Base-by-base conservation (phyloP, 805 yeast species). In the Peterozyma xylosa region DNA sequence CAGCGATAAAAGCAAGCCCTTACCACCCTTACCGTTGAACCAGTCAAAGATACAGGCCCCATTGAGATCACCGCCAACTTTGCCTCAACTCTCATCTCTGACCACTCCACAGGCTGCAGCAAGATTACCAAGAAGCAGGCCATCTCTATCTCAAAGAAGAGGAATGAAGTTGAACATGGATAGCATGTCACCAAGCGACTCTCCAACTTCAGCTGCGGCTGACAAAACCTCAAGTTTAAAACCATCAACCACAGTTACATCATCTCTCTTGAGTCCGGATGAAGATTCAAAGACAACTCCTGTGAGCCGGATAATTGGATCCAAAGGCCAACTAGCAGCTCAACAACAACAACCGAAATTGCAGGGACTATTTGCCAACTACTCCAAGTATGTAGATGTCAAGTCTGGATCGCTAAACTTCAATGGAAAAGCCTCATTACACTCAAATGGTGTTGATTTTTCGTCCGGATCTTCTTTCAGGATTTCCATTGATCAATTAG, bases 331-430 rank as follows among this genome's bases (percentile, higher is more conserved):
- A 40, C 46, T 44, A 38, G 51, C 56, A 27, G 45, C 46, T 30
- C 55, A 46, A 45, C 62, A 48, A 48, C 52, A 44, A 39, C 57
- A 56, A 44, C 64, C 63, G 2, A 65, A 66, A 47, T 60, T 76
- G 11, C 70, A 69, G 41, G 89, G 89, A 11, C 62, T 84, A 42
- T 90, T 93, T 66, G 84, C 90, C 10, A 80, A 82, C 57, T 93
- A 86, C 60, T 78, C 95, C 18, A 84, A 87, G 56, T 91, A 87
- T 58, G 77, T 93, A 40, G 98, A 93, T 62, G 82, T 91, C 53
- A 86, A 88, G 57, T 84, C 95, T 0, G 99, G 99, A 3, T 80
- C 90, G 3, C 73, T 93, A 46, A 90, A 87, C 55, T 93, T 93
- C 62, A 83, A 90, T 1, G 98, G 96, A 13, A 93, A 93, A 59